phyloP scores from a whole-genome alignment of 306 rosid genomes.

The Hippophae gyantsensis region DNA sequence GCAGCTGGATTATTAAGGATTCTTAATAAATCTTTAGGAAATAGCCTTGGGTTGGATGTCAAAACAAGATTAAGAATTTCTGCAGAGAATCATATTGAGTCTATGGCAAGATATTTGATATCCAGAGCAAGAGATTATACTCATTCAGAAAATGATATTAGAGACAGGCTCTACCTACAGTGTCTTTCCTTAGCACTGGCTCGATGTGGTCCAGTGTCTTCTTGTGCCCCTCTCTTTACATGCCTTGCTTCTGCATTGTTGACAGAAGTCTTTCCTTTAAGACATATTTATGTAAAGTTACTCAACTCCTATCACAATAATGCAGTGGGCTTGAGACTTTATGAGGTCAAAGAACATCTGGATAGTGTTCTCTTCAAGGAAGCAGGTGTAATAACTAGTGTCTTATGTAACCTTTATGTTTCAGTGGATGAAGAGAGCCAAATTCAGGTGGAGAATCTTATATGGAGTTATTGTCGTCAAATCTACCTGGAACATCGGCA shows the following conservation, averaged over 20 bases:
- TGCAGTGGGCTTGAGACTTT: conserved; percentile 24
- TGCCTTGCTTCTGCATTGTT: conserved; percentile 59
- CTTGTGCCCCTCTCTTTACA: conserved; percentile 44
- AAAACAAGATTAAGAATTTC: conserved; percentile 33
- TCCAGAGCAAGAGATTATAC: conserved; percentile 22
- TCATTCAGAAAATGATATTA: conserved; percentile 12
- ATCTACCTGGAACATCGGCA: conserved; percentile 56
- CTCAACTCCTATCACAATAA: conserved; percentile 22
- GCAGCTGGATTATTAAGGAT: conserved; percentile 65
- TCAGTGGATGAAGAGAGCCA: conserved; percentile 51
- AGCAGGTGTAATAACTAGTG: conserved; percentile 61
- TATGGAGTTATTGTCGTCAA: conserved; percentile 63
- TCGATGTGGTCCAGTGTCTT: conserved; percentile 49
- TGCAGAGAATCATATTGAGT: conserved; percentile 45
- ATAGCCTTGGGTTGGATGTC: conserved; percentile 29
- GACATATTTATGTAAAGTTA: conserved; percentile 31
- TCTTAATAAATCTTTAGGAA: conserved; percentile 24
- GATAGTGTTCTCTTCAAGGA: conserved; percentile 60
- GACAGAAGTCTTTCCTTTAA: conserved; percentile 66
- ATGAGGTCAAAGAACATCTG: conserved; percentile 51
- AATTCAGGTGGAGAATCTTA: conserved; percentile 50
- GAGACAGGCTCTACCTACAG: conserved; percentile 42
- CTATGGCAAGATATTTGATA: conserved; percentile 36
- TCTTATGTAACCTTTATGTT: conserved; percentile 67
- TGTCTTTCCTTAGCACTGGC: conserved; percentile 60